Evolutionary conservation across 352 stramenopile genomes (phyloP).

Genomic region (Phytophthora constricta): DNA sequence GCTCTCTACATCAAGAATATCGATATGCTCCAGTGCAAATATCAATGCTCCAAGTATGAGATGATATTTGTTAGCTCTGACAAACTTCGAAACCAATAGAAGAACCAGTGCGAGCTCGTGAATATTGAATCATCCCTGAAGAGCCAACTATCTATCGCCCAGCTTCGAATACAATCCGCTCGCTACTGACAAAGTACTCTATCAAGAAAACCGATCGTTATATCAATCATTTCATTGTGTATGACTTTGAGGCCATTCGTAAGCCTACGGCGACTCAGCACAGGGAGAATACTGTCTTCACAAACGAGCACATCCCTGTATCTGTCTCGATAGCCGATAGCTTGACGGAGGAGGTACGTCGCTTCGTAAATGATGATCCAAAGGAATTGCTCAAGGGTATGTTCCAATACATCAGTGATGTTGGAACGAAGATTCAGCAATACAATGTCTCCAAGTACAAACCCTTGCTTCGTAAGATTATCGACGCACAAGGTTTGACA

Average conservation of each 20-base stretch:
- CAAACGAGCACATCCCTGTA: not conserved
- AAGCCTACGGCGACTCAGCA: too few species aligned
- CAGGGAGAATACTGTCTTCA: not conserved
- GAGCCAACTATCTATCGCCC: not conserved
- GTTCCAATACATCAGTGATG: conserved; percentile 1
- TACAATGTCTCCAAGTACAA: not conserved
- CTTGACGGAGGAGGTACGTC: not conserved
- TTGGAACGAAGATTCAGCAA: not conserved
- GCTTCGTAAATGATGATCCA: not conserved
- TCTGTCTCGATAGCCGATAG: not conserved
- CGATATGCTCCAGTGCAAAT: too few species aligned
- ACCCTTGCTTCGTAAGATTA: not conserved
- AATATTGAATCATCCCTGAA: not conserved
- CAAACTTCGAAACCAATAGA: not conserved
- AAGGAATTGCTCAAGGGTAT: not conserved
- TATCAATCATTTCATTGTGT: too few species aligned
- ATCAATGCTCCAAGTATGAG: not conserved
- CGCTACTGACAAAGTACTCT: not conserved
- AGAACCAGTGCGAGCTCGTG: too few species aligned
- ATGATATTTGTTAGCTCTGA: not conserved
- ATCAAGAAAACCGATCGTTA: too few species aligned
- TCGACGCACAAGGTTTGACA: not conserved
- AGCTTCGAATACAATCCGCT: not conserved
- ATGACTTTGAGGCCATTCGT: too few species aligned
- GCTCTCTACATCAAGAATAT: too few species aligned